A percentile compares a stretch with the other conserved stretches of the same genome.
phyloP scores from a whole-genome alignment of 148 eudicot species.

The Rhododendron ferrugineum region DNA sequence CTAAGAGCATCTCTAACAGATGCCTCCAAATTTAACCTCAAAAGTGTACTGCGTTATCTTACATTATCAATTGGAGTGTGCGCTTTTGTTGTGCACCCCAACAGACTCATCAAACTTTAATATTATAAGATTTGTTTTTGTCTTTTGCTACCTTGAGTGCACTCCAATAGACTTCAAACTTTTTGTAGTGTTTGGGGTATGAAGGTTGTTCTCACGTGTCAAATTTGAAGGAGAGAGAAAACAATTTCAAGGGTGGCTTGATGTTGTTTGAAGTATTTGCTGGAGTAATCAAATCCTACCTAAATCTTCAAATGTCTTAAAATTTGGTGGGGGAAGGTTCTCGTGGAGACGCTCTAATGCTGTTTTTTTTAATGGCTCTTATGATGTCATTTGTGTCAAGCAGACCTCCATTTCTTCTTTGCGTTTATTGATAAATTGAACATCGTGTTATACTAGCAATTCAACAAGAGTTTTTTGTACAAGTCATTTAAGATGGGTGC shows the following conservation, averaged over 20 bases:
- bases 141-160: not conserved
- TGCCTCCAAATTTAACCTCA: not conserved
- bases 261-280: not conserved
- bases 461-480: not conserved
- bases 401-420: not conserved
- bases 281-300: not conserved
- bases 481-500: not conserved
- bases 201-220: not conserved
- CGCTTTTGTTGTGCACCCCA: not conserved
- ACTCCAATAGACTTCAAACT: not conserved
- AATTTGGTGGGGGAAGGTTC: not conserved
- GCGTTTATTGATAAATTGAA: not conserved
- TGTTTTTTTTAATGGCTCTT: not conserved
- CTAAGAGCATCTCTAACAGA: not conserved
- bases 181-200: not conserved
- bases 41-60: not conserved
- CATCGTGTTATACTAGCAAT: not conserved
- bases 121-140: not conserved
- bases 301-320: not conserved
- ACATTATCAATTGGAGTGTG: not conserved
- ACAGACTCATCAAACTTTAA: not conserved
- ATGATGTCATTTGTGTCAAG: not conserved
- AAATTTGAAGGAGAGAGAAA: not conserved
- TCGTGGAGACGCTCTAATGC: not conserved
- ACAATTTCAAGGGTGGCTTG: not conserved